phyloP scores from a whole-genome alignment of 1,284 basidiomycete species.

The Sporisorium sorghi region DNA sequence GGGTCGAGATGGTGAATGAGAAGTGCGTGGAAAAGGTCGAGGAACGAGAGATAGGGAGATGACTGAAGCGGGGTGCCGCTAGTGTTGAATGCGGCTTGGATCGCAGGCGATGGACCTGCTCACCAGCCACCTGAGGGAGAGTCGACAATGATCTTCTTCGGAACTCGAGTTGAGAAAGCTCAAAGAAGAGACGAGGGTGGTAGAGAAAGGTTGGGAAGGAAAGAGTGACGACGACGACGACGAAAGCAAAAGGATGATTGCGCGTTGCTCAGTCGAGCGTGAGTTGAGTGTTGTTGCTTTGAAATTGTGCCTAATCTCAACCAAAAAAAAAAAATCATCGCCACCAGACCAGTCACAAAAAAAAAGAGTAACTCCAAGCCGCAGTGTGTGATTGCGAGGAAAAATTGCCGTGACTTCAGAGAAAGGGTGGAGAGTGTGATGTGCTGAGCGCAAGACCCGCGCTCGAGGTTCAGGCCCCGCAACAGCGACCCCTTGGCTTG shows the following conservation, averaged over 20 bases:
- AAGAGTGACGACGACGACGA: slow-evolving; percentile 4
- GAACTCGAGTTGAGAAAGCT: neutral
- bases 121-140: neutral
- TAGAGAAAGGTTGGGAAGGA: slow-evolving; percentile 4
- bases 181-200: neutral
- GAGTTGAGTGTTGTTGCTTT: slow-evolving; percentile 4
- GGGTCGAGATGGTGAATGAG: neutral
- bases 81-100: slow-evolving; percentile 1
- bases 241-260: neutral
- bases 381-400: neutral
- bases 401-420: slow-evolving; percentile 4
- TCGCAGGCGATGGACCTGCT: neutral
- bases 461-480: no score
- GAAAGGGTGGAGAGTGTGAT: slow-evolving; percentile 1
- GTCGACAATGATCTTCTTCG: neutral
- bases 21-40: neutral
- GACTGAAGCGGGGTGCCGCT: neutral
- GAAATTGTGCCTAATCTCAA: no score
- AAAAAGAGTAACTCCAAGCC: neutral
- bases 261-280: slow-evolving; percentile 6
- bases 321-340: neutral
- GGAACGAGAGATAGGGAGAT: no score
- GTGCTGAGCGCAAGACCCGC: neutral
- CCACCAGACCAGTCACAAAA: slow-evolving; percentile 1
- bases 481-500: no score